Percentiles rank a stretch among this genome's conserved stretches.
Conservation (phyloP, 225 moss, liverwort and hornwort genomes). For the Lunularia cruciata region DNA sequence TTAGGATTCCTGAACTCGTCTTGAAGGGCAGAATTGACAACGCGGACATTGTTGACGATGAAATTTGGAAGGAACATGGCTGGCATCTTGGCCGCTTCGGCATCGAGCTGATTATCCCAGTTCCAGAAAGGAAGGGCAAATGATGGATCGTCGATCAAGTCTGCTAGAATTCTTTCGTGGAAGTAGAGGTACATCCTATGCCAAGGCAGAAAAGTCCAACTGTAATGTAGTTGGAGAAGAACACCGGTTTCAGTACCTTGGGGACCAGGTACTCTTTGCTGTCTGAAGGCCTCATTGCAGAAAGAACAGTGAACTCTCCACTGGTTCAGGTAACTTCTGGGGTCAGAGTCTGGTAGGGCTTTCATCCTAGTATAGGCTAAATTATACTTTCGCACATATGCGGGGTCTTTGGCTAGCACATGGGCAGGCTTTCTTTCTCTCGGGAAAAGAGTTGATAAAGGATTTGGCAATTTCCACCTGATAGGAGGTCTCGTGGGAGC, state of each 20-base stretch:
- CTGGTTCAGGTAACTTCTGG: slow-evolving; percentile 34
- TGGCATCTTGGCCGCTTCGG: background rate
- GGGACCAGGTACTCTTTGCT: slow-evolving; percentile 15
- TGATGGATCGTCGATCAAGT: slow-evolving; percentile 41
- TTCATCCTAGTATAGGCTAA: slow-evolving; percentile 45
- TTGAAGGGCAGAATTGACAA: slow-evolving; percentile 23
- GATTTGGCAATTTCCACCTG: background rate
- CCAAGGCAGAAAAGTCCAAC: slow-evolving; percentile 36
- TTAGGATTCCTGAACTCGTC: slow-evolving; percentile 33
- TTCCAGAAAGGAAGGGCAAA: slow-evolving; percentile 52
- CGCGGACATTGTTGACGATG: slow-evolving; percentile 27
- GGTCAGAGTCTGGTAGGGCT: slow-evolving; percentile 41
- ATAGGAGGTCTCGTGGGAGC: slow-evolving; percentile 25
- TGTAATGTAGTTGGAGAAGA: slow-evolving; percentile 44
- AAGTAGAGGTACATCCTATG: slow-evolving; percentile 49
- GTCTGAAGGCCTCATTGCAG: slow-evolving; percentile 40
- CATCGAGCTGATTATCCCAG: slow-evolving; percentile 42
- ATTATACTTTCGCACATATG: slow-evolving; percentile 37
- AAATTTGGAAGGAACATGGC: slow-evolving; percentile 17
- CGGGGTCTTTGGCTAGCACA: slow-evolving; percentile 14
- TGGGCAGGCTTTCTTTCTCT: slow-evolving; percentile 32
- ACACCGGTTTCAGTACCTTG: slow-evolving; percentile 22
- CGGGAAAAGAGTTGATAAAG: background rate
- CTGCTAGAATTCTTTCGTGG: slow-evolving; percentile 48
- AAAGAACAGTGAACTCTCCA: slow-evolving; percentile 45